Evolutionary conservation across 1,284 basidiomycete species (phyloP).

Genomic region (Tylopilus sp.): DNA sequence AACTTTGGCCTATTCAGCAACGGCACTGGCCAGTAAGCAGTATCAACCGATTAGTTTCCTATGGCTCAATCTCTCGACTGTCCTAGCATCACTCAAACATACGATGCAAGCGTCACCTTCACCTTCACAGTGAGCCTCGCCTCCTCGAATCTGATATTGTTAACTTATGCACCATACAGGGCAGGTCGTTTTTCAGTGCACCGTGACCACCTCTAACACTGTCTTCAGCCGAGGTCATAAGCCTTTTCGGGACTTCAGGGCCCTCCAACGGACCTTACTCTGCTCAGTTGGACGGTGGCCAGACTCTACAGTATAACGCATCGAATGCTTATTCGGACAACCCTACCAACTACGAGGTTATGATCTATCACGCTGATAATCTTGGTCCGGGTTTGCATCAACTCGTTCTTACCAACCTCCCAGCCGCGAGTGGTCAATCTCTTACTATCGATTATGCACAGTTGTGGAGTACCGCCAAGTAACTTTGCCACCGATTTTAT

Average conservation of each 20-base stretch:
- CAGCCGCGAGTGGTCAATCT: slow-evolving; percentile 15
- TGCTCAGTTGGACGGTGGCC: slow-evolving; percentile 25
- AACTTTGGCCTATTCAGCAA: slow-evolving; percentile 28
- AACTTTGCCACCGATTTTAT: background rate
- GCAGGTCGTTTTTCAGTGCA: slow-evolving; percentile 10
- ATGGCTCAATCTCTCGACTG: background rate
- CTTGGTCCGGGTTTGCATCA: slow-evolving; percentile 33
- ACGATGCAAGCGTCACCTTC: slow-evolving; percentile 28
- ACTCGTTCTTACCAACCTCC: slow-evolving; percentile 30
- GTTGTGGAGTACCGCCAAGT: slow-evolving; percentile 19
- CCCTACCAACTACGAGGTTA: slow-evolving; percentile 26
- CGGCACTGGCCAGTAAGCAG: slow-evolving; percentile 37
- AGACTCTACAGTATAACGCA: slow-evolving; percentile 25
- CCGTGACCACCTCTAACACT: slow-evolving; percentile 1
- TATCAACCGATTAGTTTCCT: background rate
- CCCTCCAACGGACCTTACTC: slow-evolving; percentile 31
- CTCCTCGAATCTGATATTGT: background rate
- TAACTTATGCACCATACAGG: slow-evolving; percentile 20
- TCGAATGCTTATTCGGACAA: slow-evolving; percentile 19
- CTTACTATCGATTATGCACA: slow-evolving; percentile 28
- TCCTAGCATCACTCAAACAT: slow-evolving; percentile 28
- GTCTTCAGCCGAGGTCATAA: slow-evolving; percentile 27
- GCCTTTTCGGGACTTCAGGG: slow-evolving; percentile 30
- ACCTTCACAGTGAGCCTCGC: slow-evolving; percentile 30
- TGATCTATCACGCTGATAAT: slow-evolving; percentile 35